Base-by-base conservation (phyloP, 139 green algal species). In the Tetratostichococcus sp. region DNA sequence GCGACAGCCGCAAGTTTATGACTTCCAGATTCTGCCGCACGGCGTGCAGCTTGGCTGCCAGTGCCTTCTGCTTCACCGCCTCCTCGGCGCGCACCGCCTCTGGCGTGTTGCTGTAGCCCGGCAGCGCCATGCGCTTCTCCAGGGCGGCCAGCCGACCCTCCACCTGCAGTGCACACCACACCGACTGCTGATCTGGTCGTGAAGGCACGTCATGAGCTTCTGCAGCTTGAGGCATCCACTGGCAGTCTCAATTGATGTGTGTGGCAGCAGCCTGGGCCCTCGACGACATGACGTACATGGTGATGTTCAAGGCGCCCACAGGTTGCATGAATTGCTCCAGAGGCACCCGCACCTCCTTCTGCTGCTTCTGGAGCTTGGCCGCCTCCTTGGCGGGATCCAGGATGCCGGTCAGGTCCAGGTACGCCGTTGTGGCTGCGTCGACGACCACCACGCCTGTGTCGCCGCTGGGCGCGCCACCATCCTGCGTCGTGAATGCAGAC, bases 321-420 rank as follows among this genome's bases (percentile, higher is more conserved):
- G n/a, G n/a, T n/a, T n/a, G n/a, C n/a, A n/a, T n/a, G n/a, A n/a
- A n/a, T n/a, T n/a, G n/a, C n/a, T n/a, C n/a, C n/a, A n/a, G 31
- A 8, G 39, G 5, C 23, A 69, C 74, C 16, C 22, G 19, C 39
- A 82, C 67, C 74, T 94, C 90, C 58, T 76, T 34, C 71, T 88
- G 58, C 83, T 96, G 92, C 83, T 97, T 97, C 71, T 88, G 70
- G 67, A 98, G 89, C 86, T 96, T 97, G 32, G 84, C 84, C 4
- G 97, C 75, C 88, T 98, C 96, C 76, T 92, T 86, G 21, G 76
- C 79, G 0, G 93, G 89, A 76, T 99, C 95, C 75, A 99, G 79
- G 32, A 97, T 80, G 76, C 94, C 96, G 58, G 71, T 68, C 32
- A 84, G 74, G 26, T 94, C 73, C 43, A 93, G 65, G 84, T 92